Evolutionary conservation across 352 stramenopile genomes (phyloP).

Genomic region (Globisporangium heterothallicum): DNA sequence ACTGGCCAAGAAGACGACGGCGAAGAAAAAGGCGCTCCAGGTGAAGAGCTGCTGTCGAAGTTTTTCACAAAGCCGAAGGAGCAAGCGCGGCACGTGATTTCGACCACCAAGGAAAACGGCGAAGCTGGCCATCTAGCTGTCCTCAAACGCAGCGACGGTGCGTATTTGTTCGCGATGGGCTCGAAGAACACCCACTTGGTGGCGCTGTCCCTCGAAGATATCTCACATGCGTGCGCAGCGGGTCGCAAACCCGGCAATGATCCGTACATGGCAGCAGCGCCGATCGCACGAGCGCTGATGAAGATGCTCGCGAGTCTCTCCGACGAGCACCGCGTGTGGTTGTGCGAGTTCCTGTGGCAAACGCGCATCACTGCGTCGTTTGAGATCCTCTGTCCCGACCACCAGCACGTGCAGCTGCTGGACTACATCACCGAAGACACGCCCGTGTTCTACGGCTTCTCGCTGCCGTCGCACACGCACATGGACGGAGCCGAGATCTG

Average conservation of each 20-base stretch:
- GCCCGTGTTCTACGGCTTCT: slow-evolving; percentile 76
- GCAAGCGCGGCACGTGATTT: slow-evolving; percentile 48
- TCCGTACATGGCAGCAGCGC: slow-evolving; percentile 42
- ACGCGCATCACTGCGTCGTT: slow-evolving; percentile 72
- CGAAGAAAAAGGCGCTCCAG: slow-evolving; percentile 25
- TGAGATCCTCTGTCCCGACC: slow-evolving; percentile 60
- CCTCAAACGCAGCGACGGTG: slow-evolving; percentile 57
- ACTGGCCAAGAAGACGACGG: slow-evolving; percentile 77
- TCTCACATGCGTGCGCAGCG: slow-evolving; percentile 25
- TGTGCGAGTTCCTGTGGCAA: slow-evolving; percentile 77
- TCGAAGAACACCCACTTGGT: slow-evolving; percentile 83
- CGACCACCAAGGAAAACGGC: slow-evolving; percentile 77
- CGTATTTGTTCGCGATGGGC: slow-evolving; percentile 64
- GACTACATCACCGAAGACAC: slow-evolving; percentile 64
- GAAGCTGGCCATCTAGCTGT: slow-evolving; percentile 70
- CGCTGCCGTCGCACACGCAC: slow-evolving; percentile 37
- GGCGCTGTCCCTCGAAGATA: slow-evolving; percentile 38
- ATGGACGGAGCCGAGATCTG: slow-evolving; percentile 52
- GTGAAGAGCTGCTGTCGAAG: slow-evolving; percentile 45
- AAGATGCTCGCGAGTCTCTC: slow-evolving; percentile 33
- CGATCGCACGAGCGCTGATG: slow-evolving; percentile 48
- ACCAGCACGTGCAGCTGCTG: slow-evolving; percentile 77
- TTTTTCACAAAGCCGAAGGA: slow-evolving; percentile 67
- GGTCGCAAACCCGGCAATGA: slow-evolving; percentile 22
- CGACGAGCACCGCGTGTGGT: slow-evolving; percentile 26